Base-by-base conservation (phyloP, 495 filamentous ascomycete species). In the Penicillium psychrofluorescens region DNA sequence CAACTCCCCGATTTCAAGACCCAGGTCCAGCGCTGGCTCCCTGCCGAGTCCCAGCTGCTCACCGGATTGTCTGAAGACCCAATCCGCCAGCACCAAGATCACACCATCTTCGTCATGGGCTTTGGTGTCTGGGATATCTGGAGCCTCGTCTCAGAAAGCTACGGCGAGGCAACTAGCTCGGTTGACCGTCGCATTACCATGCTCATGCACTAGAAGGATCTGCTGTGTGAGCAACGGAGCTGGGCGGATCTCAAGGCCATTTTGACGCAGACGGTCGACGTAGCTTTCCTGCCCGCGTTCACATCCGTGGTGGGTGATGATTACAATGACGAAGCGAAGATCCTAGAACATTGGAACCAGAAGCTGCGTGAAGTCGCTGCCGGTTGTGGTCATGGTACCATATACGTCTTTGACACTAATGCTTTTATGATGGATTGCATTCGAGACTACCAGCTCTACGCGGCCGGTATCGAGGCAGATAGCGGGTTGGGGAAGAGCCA, bases 41-140 rank as follows among this genome's bases (percentile, higher is more conserved):
- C 46, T 13, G 55, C 59, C 15, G 68, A 72, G 60, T 39, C 46
- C 31, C 39, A 43, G 11, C 43, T 45, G 7, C 14, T 58, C 30
- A 30, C 53, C 11, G 50, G 46, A 0, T 36, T 69, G 14, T 44
- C 50, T 11, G 54, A 43, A 12, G 55, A 59, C n/a, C 40, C 50
- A 8, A 40, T 61, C 32, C 40, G 41, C 35, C 45, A 36, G 12
- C 60, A 59, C 11, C 50, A 61, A 37, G 55, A 72, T 13, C 48
- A 51, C 14, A 67, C 65, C 13, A 56, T 67, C 14, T 61, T 75
- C 34, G 61, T 62, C 8, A 51, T 76, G 6, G 70, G 68, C 27
- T 78, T 76, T 46, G 67, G 71, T 6, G 52, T 76, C 15, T 77
- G 70, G 63, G 75, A 76, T 48, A 41, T 77, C 33, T 78, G 72